Base-by-base conservation (phyloP, 2,329 filamentous ascomycete genomes). In the Coleophoma eucalyptorum region DNA sequence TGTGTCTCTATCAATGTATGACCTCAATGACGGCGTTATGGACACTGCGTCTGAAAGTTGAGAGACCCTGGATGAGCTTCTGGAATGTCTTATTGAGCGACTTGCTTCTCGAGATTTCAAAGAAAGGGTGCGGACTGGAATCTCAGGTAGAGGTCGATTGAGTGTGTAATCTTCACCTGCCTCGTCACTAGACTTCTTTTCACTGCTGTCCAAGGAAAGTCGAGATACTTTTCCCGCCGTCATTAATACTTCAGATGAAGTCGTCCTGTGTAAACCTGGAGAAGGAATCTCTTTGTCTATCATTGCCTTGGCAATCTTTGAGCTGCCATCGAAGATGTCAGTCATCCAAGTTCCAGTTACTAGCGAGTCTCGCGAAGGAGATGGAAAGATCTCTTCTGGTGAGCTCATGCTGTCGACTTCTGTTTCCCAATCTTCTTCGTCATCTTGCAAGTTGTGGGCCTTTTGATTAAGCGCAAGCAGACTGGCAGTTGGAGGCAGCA, bases 401-500 rank as follows among this genome's bases (percentile, higher is more conserved):
- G 42, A 19, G 20, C 47, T 40, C 35, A 20, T 31, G 16, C 16
- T 12, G 15, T 43, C 19, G 38, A 13, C 37, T 34, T 20, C 34
- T 49, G 35, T n/a, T 19, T 48, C 43, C 7, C 35, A 32, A 16
- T 46, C 32, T 47, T 57, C 44, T 19, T 57, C 34, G 31, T 53
- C 32, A 41, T 59, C 47, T 16, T 44, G 6, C 32, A 50, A 47
- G 33, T 47, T 40, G 1, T 26, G 26, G 6, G 52, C 49, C 12
- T 50, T 41, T 16, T 56, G 55, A 35, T 52, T 54, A 11, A 58
- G 43, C n/a, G 49, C 52, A 15, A 59, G 33, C 10, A 58, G 38
- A 44, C 59, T 61, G 32, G 53, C 51, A 35, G 55, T 53, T 43
- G 55, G 31, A 34, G 51, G 49, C 11, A 61, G 41, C 6, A 61